Conservation (phyloP, 2,329 filamentous ascomycete species). For the Blumeria graminis region DNA sequence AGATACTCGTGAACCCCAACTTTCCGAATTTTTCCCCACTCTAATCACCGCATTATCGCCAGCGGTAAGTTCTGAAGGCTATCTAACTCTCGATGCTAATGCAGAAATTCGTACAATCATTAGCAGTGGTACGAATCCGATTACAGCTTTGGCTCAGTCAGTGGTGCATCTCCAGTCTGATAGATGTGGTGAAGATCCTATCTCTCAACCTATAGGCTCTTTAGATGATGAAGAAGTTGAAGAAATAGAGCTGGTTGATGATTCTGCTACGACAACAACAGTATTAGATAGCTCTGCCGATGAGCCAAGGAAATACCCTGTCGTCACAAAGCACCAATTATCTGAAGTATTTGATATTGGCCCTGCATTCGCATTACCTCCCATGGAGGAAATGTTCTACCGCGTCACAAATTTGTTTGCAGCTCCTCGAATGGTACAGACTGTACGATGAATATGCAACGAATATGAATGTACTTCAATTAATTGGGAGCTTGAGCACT, state of each 20-base stretch:
- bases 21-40: slow-evolving; percentile 29
- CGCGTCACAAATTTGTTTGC: slow-evolving; percentile 42
- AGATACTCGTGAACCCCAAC: slow-evolving; percentile 31
- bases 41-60: slow-evolving; percentile 44
- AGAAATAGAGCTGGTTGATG: slow-evolving; percentile 15
- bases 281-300: slow-evolving; percentile 12
- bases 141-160: slow-evolving; percentile 27
- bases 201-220: background rate
- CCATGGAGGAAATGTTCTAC: slow-evolving; percentile 54
- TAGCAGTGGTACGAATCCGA: slow-evolving; percentile 31
- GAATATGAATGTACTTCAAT: too few species aligned
- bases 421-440: slow-evolving; percentile 4
- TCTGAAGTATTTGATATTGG: slow-evolving; percentile 46
- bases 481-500: too few species aligned
- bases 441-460: too few species aligned
- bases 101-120: slow-evolving; percentile 44
- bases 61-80: slow-evolving; percentile 40
- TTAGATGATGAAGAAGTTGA: slow-evolving; percentile 10
- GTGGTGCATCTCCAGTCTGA: slow-evolving; percentile 22
- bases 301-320: slow-evolving; percentile 23
- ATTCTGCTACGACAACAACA: slow-evolving; percentile 9
- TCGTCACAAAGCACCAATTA: slow-evolving; percentile 44
- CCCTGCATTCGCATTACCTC: slow-evolving; percentile 42
- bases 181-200: slow-evolving; percentile 11
- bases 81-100: slow-evolving; percentile 49